Evolutionary conservation across 352 stramenopile genomes (phyloP).

Genomic region (Phytophthora litchii): DNA sequence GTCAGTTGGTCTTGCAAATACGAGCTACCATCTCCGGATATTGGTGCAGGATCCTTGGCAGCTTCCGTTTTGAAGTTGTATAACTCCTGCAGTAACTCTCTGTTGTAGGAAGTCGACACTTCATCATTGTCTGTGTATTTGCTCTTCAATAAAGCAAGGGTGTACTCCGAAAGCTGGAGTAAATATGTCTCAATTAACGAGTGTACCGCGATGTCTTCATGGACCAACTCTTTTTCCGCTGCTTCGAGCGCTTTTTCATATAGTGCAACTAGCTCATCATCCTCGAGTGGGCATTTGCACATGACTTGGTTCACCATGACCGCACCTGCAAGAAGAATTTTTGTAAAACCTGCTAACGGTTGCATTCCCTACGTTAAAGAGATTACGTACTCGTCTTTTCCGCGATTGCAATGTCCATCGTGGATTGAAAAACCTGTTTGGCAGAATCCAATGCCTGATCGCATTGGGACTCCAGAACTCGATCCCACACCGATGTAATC

Average conservation of each 20-base stretch:
- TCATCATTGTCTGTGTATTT: constrained; percentile 44
- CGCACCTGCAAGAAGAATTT: constrained; percentile 25
- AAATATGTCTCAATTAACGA: constrained; percentile 47
- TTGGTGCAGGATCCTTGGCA: constrained; percentile 9
- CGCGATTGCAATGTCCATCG: constrained; percentile 36
- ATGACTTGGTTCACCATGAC: constrained; percentile 40
- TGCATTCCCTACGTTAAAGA: not conserved
- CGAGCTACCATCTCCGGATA: constrained; percentile 36
- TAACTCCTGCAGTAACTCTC: constrained; percentile 49
- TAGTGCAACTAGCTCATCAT: constrained; percentile 33
- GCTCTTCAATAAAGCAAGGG: constrained; percentile 38
- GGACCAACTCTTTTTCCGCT: constrained; percentile 43
- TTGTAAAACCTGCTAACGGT: constrained; percentile 2
- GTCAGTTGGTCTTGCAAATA: constrained; percentile 46
- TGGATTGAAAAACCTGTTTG: constrained; percentile 49
- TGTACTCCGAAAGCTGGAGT: constrained; percentile 59
- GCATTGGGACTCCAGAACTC: constrained; percentile 76
- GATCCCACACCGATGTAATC: constrained; percentile 84
- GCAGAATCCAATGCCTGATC: constrained; percentile 63
- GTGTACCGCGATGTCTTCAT: constrained; percentile 47
- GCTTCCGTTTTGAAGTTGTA: constrained; percentile 26
- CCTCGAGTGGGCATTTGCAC: constrained; percentile 40
- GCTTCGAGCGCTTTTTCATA: constrained; percentile 42
- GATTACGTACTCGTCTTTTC: constrained; percentile 45
- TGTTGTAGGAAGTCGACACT: constrained; percentile 52